Percentiles rank a stretch among this genome's conserved stretches.
Conservation (phyloP, 2,329 filamentous ascomycete genomes). For the Pyrenophora seminiperda region DNA sequence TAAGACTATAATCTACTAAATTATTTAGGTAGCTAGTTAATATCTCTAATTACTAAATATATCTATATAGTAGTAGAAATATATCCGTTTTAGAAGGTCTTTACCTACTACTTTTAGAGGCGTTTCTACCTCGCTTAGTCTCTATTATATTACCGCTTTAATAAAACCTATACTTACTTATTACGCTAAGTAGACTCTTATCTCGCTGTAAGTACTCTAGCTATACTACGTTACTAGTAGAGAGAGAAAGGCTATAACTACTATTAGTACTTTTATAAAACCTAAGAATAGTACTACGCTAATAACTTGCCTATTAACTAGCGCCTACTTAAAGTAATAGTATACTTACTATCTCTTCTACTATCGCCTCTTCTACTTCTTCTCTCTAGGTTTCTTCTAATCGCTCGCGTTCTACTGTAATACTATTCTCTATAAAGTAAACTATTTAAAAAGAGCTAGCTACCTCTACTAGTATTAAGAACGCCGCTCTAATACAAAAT, state of each 20-base stretch:
- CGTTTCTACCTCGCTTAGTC: too few species aligned
- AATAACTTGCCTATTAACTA: constrained; percentile 3
- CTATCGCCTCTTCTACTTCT: background rate
- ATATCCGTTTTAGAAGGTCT: too few species aligned
- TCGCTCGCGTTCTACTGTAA: too few species aligned
- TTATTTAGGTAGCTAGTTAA: too few species aligned
- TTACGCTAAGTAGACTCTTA: constrained; percentile 1
- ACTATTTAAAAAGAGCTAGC: constrained; percentile 3
- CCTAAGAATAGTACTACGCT: constrained; percentile 4
- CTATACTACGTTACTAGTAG: background rate
- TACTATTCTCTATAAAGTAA: constrained; percentile 4
- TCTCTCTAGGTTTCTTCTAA: too few species aligned
- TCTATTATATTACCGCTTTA: constrained; percentile 6
- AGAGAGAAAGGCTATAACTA: constrained; percentile 1
- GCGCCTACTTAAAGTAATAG: constrained; percentile 17
- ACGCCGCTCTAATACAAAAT: constrained; percentile 5
- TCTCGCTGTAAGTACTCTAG: background rate
- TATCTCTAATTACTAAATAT: too few species aligned
- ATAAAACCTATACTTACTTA: constrained; percentile 4
- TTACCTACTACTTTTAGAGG: too few species aligned
- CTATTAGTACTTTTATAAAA: constrained; percentile 2
- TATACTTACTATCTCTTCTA: constrained; percentile 7
- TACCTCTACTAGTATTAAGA: background rate
- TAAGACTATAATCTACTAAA: too few species aligned
- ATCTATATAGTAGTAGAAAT: too few species aligned